These are phyloP conservation scores for Pythium utonaiense DNA, from an alignment of 352 stramenopile genomes.

Conservation along the genomic window DNA sequence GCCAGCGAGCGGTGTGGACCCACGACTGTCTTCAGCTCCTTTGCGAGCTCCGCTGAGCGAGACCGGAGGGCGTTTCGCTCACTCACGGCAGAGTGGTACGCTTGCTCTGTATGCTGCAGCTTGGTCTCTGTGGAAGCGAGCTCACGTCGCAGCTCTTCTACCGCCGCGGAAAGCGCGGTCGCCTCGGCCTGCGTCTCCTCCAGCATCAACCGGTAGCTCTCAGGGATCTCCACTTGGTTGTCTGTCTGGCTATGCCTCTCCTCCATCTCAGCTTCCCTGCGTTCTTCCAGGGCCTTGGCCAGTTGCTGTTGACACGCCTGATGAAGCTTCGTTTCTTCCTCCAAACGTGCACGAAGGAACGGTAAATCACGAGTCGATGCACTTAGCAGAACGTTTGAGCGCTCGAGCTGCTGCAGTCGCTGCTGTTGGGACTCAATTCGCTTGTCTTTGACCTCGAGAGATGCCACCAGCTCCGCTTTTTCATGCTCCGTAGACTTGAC, in stretches of 20 bases:
- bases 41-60: slow-evolving; percentile 45
- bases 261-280: slow-evolving; percentile 20
- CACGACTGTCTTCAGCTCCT: slow-evolving; percentile 61
- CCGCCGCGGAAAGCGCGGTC: slow-evolving; percentile 17
- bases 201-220: slow-evolving; percentile 28
- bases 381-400: slow-evolving; percentile 42
- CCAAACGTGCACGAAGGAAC: slow-evolving; percentile 36
- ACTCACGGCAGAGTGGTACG: slow-evolving; percentile 23
- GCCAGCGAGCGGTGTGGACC: slow-evolving; percentile 41
- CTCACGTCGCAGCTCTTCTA: slow-evolving; percentile 42
- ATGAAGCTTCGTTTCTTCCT: slow-evolving; percentile 47
- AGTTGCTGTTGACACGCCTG: slow-evolving; percentile 43
- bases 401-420: slow-evolving; percentile 63
- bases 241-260: slow-evolving; percentile 54
- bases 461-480: slow-evolving; percentile 44
- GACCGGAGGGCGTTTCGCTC: slow-evolving; percentile 64
- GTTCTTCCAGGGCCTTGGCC: slow-evolving; percentile 20
- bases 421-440: slow-evolving; percentile 67
- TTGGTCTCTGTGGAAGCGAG: slow-evolving; percentile 28
- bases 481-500: slow-evolving; percentile 66
- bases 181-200: slow-evolving; percentile 21
- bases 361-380: slow-evolving; percentile 49
- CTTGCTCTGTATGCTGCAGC: slow-evolving; percentile 30
- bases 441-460: slow-evolving; percentile 72
- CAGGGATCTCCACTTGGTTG: slow-evolving; percentile 16